Evolutionary conservation across 345 rosid species (phyloP), one percentile per base, ranked within the genome.

Genomic region (Zanthoxylum bungeanum): DNA sequence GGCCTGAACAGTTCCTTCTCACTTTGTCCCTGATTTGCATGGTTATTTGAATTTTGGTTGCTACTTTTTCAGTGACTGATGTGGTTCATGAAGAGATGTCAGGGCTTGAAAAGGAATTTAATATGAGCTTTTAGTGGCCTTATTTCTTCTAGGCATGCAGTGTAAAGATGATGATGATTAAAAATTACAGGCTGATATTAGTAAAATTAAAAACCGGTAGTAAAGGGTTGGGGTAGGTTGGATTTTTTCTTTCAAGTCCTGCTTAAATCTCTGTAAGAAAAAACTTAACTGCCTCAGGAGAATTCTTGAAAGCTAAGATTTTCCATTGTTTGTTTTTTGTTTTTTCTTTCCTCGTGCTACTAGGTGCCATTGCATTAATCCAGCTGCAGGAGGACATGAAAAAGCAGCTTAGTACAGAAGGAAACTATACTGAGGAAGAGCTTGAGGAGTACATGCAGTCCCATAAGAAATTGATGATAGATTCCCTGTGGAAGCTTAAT

Each of bases 361-460:
- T 81, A 95, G 99, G 99, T 57, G 97, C 99, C 71, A 83, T 89
- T 79, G 97, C 99, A 58, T 79, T 95, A 84, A 87, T 95, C 85
- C 99, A 95, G 90, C 86, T 95, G 58, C 98, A 95, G 73, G 98
- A 92, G 78, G 99, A 95, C 68, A 95, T 95, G 98, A 92, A 91
- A 83, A 95, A 79, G 85, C 96, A 95, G 74, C 87, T 88, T 40
- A 91, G 69, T 74, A 73, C 93, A 12, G 93, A 92, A 83, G 97
- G 97, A 59, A 89, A 92, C 71, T 88, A 87, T 71, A 91, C 97
- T 0, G 96, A 91, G 74, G 89, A 89, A 84, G 93, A 95, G 84
- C 97, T 95, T 80, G 98, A 92, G 85, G 88, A 79, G 65, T 95
- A 92, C 64, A 80, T 92, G 84, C 87, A 86, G 68, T 77, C 98